Evolutionary conservation across 2,329 filamentous ascomycete genomes (phyloP), one percentile per base, ranked within the genome.

Genomic region (Amphichorda felina): DNA sequence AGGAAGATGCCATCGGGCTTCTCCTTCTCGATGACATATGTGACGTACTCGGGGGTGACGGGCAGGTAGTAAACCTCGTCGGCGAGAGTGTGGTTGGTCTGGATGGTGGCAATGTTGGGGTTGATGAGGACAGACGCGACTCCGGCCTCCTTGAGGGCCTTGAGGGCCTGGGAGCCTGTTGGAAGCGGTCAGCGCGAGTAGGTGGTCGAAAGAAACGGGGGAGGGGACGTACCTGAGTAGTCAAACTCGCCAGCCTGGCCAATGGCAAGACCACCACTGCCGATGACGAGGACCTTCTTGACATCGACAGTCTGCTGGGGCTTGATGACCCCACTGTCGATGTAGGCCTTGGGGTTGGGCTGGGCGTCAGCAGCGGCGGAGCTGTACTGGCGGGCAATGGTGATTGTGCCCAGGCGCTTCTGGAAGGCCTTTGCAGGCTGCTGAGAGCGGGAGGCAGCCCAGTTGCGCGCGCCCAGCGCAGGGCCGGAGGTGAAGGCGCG

Each of bases 41-140:
- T 82, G 55, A 95, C 88, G 64, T 96, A 98, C 72, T 96, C 89
- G 44, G 89, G 83, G 14, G 91, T 98, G 50, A 98, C 88, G 38
- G 91, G 91, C 26, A 96, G 80, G 63, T 95, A 96, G 72, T 96
- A 96, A 53, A 96, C 83, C 66, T 96, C 88, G 56, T 96, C 89
- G 53, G 87, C 87, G 55, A 96, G 82, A 52, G 82, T 80, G 70
- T 96, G 89, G 59, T 93, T 87, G 49, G 89, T 96, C 66, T 96
- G 89, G 54, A 96, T 96, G 39, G 91, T 96, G 41, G 89, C 89
- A 57, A 96, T 96, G 60, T 96, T 96, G 51, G 89, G 89, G 64
- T 96, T 96, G 59, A 96, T 88, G 45, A 96, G 77, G 37, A 96
- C 83, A 8, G 89, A 94, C 47, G 79, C 65, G 41, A 96, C 84